Conservation (phyloP, 2,329 filamentous ascomycete genomes). For the Aureobasidium leucospermi region DNA sequence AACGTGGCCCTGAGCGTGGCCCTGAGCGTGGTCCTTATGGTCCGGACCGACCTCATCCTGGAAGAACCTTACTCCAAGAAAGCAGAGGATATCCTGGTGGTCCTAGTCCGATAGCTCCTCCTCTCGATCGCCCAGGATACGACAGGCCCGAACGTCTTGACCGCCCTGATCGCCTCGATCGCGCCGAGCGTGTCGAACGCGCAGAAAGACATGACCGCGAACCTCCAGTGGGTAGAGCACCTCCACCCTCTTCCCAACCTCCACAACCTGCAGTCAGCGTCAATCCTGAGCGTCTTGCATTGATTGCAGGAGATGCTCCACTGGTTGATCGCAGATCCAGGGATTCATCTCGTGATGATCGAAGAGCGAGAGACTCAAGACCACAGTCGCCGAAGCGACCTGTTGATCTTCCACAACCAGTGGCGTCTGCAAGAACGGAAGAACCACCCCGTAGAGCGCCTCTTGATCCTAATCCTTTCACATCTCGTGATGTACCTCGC, state of each 20-base stretch:
- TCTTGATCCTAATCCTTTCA: constrained; percentile 18
- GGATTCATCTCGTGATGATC: constrained; percentile 22
- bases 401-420: constrained; percentile 31
- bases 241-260: not conserved
- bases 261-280: constrained; percentile 20
- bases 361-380: constrained; percentile 17
- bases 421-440: constrained; percentile 29
- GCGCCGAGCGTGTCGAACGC: constrained; percentile 9
- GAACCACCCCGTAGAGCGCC: constrained; percentile 25
- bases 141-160: not conserved
- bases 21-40: constrained; percentile 7
- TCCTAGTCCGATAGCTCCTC: constrained; percentile 6
- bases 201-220: not conserved
- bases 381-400: constrained; percentile 18
- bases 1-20: not conserved
- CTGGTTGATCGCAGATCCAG: constrained; percentile 15
- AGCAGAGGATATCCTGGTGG: constrained; percentile 6
- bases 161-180: not conserved
- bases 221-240: not conserved
- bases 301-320: constrained; percentile 30
- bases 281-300: constrained; percentile 37
- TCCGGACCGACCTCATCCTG: constrained; percentile 6
- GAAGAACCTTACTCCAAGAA: constrained; percentile 2
- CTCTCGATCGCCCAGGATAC: not conserved
- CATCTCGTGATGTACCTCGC: constrained; percentile 24